Percentiles rank a stretch among this genome's conserved stretches.
These are phyloP conservation scores for Cyclotella cryptica DNA, from an alignment of 108 stramenopile genomes.

Conservation along the genomic window DNA sequence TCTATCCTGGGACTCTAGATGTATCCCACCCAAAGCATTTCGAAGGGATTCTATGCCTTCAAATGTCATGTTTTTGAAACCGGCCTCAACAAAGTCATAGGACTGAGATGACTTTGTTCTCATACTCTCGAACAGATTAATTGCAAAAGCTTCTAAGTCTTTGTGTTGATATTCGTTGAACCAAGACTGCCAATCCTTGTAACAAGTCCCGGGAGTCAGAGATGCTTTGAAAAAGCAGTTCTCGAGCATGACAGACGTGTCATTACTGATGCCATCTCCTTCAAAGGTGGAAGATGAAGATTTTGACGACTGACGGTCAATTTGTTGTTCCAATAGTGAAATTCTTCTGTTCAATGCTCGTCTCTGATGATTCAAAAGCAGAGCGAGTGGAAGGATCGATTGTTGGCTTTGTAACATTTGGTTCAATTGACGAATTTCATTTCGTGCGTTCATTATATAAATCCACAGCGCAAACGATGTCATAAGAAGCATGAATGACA, in stretches of 20 bases:
- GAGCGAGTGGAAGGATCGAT: neutral
- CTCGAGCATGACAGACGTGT: neutral
- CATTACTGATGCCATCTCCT: neutral
- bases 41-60: neutral
- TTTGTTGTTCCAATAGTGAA: neutral
- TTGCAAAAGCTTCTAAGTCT: neutral
- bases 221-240: neutral
- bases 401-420: neutral
- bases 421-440: slow-evolving; percentile 3
- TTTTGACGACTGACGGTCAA: neutral
- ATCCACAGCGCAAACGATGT: neutral
- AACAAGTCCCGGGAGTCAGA: neutral
- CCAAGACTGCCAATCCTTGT: slow-evolving; percentile 5
- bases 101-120: neutral
- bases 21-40: neutral
- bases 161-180: neutral
- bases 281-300: neutral
- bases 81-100: neutral
- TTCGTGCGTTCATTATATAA: neutral
- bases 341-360: neutral
- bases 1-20: neutral
- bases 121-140: neutral
- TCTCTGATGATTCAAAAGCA: neutral
- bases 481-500: neutral
- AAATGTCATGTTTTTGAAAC: neutral